These are phyloP conservation scores for Cytidiella melzeri DNA, from an alignment of 768 basidiomycete species.

Conservation along the genomic window DNA sequence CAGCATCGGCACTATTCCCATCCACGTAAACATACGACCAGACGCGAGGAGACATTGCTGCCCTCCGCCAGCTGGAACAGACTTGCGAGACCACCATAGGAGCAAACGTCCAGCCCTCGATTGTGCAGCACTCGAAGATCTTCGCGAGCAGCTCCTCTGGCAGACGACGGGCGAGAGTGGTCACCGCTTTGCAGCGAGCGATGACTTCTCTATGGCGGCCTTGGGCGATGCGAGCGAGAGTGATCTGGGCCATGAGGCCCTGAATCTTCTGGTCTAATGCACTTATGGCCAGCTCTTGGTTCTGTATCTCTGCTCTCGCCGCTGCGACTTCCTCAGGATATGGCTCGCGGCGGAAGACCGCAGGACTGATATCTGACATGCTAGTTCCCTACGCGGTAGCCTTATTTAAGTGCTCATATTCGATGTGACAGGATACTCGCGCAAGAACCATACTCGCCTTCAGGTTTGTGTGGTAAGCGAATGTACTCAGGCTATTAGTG, in stretches of 20 bases:
- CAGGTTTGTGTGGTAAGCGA: too few relatives aligned
- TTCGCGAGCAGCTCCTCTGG: constrained; percentile 48
- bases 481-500: too few relatives aligned
- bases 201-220: constrained; percentile 37
- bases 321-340: constrained; percentile 18
- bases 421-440: too few relatives aligned
- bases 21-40: constrained; percentile 56
- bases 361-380: too few relatives aligned
- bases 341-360: constrained; percentile 19
- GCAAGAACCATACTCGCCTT: too few relatives aligned
- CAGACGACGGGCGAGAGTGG: constrained; percentile 51
- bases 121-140: constrained; percentile 48
- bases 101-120: constrained; percentile 45
- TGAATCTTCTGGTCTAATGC: constrained; percentile 39
- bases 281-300: constrained; percentile 36
- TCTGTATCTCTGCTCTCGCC: constrained; percentile 17
- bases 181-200: constrained; percentile 37
- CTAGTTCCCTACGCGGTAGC: too few relatives aligned
- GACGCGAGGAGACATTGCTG: constrained; percentile 38
- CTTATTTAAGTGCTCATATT: too few relatives aligned
- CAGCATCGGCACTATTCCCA: constrained; percentile 36
- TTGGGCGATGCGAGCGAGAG: constrained; percentile 38
- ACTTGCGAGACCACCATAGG: constrained; percentile 54
- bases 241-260: constrained; percentile 32
- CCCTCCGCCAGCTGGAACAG: constrained; percentile 53